phyloP scores from a whole-genome alignment of 2,329 filamentous ascomycete species.

The Bipolaris bicolor region DNA sequence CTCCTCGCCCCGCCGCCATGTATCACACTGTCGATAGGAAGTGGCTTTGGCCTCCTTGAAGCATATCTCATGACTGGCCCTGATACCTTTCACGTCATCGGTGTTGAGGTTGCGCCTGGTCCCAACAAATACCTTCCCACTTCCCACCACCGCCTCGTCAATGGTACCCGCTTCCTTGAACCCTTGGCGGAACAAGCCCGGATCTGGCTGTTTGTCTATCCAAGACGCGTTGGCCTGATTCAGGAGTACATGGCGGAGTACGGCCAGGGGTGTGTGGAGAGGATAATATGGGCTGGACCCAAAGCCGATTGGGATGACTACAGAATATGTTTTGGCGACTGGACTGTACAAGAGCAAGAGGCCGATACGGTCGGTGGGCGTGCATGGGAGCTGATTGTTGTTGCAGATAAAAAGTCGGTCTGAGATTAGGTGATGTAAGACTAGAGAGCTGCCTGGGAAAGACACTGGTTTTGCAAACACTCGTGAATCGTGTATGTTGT shows the following conservation, averaged over 20 bases:
- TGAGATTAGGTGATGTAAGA: background rate
- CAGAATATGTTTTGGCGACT: constrained; percentile 30
- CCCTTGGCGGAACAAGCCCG: constrained; percentile 50
- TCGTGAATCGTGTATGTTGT: background rate
- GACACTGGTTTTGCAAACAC: background rate
- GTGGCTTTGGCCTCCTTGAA: constrained; percentile 60
- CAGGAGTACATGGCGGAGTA: constrained; percentile 52
- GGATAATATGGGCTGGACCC: constrained; percentile 53
- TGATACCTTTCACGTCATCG: constrained; percentile 46
- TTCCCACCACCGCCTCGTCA: constrained; percentile 52
- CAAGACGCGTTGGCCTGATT: constrained; percentile 56
- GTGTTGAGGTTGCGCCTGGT: constrained; percentile 57
- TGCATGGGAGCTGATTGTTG: constrained; percentile 43
- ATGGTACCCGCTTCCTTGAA: constrained; percentile 54
- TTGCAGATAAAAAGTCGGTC: constrained; percentile 18
- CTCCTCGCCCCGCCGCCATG: constrained; percentile 33
- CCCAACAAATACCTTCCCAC: constrained; percentile 55
- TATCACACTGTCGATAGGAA: constrained; percentile 54
- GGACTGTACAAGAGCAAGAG: constrained; percentile 26
- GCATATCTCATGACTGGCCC: constrained; percentile 43
- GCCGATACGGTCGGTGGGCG: constrained; percentile 40
- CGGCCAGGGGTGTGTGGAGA: constrained; percentile 37
- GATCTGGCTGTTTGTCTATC: constrained; percentile 62
- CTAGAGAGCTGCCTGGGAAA: background rate
- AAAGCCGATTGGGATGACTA: constrained; percentile 52